Conservation (phyloP, 257 asterid genomes). For the Solanum pimpinellifolium region DNA sequence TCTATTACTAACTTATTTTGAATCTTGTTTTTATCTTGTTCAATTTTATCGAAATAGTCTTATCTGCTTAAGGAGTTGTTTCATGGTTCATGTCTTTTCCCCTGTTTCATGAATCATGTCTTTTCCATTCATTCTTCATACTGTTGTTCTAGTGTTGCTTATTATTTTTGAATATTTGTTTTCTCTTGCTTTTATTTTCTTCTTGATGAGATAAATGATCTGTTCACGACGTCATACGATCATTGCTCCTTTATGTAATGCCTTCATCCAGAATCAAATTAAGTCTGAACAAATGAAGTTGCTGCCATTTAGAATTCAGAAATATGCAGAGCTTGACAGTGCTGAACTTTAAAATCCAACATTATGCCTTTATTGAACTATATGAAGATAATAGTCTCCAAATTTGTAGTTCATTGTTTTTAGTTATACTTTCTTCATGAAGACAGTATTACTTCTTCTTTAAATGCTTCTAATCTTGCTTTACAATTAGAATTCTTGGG, state of each 20-base stretch:
- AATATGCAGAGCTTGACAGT: background rate
- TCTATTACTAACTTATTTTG: background rate
- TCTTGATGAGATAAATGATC: background rate
- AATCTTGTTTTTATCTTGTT: background rate
- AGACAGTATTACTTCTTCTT: background rate
- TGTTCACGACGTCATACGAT: background rate
- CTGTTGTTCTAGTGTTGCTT: background rate
- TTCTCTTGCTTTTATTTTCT: background rate
- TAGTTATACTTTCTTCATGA: background rate
- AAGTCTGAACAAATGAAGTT: background rate
- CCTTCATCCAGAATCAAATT: background rate
- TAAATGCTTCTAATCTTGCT: background rate
- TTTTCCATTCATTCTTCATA: background rate
- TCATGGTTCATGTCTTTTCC: background rate
- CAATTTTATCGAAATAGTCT: background rate
- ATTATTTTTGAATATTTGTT: background rate
- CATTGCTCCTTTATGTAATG: background rate
- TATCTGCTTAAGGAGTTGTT: background rate
- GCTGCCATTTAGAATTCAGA: background rate
- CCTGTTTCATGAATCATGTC: background rate
- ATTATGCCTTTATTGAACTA: background rate
- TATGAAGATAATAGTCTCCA: background rate
- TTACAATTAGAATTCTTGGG: constrained; percentile 2
- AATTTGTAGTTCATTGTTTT: background rate
- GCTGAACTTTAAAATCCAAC: background rate